Percentiles rank a stretch among this genome's conserved stretches.
Evolutionary conservation across 345 rosid genomes (phyloP).

Genomic region (Hibiscus tridactylites): DNA sequence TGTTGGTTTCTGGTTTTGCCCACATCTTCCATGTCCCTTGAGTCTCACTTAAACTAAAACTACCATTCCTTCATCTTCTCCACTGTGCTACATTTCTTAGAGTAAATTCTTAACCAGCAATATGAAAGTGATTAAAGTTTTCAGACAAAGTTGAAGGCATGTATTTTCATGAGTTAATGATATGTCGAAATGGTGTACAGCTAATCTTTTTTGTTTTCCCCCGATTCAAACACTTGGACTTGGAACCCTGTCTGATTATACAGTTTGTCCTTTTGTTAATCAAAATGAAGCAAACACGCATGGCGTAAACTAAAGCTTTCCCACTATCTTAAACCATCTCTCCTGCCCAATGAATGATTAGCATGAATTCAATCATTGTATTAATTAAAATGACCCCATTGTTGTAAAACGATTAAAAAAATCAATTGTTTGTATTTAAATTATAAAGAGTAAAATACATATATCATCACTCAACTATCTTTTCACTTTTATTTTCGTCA

Average conservation of each 20-base stretch:
- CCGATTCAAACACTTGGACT: background rate
- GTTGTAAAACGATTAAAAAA: background rate
- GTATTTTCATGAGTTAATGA: background rate
- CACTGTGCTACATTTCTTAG: background rate
- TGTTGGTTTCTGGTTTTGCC: background rate
- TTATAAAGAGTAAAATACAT: no score
- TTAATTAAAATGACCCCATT: background rate
- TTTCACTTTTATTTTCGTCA: no score
- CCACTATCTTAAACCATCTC: background rate
- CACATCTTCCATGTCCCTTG: background rate
- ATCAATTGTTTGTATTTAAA: background rate
- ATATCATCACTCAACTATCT: no score
- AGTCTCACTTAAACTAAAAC: constrained; percentile 2
- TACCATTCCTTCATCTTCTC: background rate
- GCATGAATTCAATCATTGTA: background rate
- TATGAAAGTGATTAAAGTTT: background rate
- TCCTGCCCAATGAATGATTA: background rate
- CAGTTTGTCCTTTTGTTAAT: constrained; percentile 8
- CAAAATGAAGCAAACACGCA: background rate
- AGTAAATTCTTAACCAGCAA: background rate
- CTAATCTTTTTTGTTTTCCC: constrained; percentile 10
- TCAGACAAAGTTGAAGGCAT: background rate
- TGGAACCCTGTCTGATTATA: background rate
- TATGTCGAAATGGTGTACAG: constrained; percentile 13
- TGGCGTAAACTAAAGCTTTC: background rate